Evolutionary conservation across 2,329 filamentous ascomycete genomes (phyloP), one percentile per base, ranked within the genome.

Genomic region (Stachybotrys chlorohalonatus): DNA sequence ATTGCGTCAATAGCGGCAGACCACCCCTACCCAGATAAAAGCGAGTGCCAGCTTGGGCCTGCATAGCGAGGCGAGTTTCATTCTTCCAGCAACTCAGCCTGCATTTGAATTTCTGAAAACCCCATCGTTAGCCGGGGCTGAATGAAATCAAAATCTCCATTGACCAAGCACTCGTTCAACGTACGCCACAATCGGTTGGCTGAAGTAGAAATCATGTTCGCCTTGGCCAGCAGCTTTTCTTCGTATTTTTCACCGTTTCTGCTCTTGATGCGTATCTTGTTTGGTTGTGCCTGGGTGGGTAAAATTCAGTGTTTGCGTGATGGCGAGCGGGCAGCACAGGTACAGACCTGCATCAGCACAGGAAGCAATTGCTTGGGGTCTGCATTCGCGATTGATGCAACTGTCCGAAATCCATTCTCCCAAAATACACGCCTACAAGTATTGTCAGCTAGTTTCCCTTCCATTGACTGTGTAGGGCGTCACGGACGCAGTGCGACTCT

Each of bases 391-490:
- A 92, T 74, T 3, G 81, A 76, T 42, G 83, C 82, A 31, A 90
- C 73, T 30, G 80, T 85, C 62, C 82, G 85, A 63, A 87, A 87
- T 1, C 88, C 88, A 65, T 87, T 90, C 55, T 91, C 88, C 76
- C 87, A 88, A 57, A 92, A 86, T 6, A 90, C 75, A 13, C 81
- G 66, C 5, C 70, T 73, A 30, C 31, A 9, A 52, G n/a, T 7
- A 13, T n/a, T n/a, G 16, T 52, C 9, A 52, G 50, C 11, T 42
- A 15, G 49, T 39, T 59, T 51, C 56, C 59, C 54, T 16, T 16
- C 39, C 6, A 50, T 16, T 24, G 50, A 2, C 7, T 31, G 11
- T 49, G n/a, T 17, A n/a, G 42, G 47, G 11, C 11, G 8, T 36
- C 6, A 65, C 75, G 53, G 76, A 79, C 64, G 88, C 88, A 13